Conservation (phyloP, 164 flowering plant species). For the Hamamelis virginiana region DNA sequence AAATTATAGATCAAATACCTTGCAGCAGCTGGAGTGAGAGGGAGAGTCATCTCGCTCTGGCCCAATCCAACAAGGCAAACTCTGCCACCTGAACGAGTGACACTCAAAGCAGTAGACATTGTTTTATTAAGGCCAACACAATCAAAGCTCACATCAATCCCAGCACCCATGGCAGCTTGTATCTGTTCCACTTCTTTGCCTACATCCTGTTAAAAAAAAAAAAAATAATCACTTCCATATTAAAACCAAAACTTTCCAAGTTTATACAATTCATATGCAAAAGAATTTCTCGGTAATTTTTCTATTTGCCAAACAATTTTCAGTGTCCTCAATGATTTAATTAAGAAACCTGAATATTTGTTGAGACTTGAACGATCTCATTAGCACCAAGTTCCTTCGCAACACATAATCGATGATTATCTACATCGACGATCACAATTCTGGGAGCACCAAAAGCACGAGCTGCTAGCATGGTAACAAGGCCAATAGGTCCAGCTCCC, state of each 20-base stretch:
- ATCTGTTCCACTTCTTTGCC: conserved; percentile 56
- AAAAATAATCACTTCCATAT: no score
- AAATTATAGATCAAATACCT: conserved; percentile 42
- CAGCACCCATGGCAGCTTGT: conserved; percentile 56
- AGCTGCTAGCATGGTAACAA: conserved; percentile 82
- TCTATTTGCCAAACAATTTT: no score
- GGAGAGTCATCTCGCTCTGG: conserved; percentile 69
- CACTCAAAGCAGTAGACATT: conserved; percentile 76
- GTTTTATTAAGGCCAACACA: conserved; percentile 88
- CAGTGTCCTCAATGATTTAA: neutral
- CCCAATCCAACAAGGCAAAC: conserved; percentile 96
- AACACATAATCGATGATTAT: conserved; percentile 71
- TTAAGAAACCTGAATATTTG: conserved; percentile 49
- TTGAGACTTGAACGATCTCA: conserved; percentile 67
- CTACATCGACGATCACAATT: conserved; percentile 79
- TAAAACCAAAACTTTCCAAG: no score
- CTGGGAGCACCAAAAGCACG: conserved; percentile 88
- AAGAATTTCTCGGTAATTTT: no score
- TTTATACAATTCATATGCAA: no score
- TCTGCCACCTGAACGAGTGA: conserved; percentile 82
- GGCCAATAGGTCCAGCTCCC: conserved; percentile 98
- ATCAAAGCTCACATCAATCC: conserved; percentile 69
- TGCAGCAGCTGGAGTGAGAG: conserved; percentile 81
- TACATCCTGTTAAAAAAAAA: conserved; percentile 58
- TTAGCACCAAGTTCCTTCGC: conserved; percentile 88